Evolutionary conservation across 1,139 yeast genomes (phyloP).

Genomic region (Candida sanyaensis): DNA sequence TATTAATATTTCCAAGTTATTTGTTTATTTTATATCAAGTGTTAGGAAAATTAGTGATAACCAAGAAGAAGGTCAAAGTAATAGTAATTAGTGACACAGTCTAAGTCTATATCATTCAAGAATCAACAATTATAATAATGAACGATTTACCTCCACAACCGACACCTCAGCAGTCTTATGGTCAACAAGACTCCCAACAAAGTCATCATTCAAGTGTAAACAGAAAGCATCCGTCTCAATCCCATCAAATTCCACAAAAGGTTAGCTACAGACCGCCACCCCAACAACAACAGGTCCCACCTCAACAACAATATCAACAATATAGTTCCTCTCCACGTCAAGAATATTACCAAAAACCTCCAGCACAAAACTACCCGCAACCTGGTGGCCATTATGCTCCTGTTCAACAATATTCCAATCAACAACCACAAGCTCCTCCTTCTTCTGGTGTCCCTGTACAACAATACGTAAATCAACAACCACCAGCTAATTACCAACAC

Average conservation of each 20-base stretch:
- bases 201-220: slow-evolving; percentile 11
- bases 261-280: slow-evolving; percentile 11
- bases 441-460: slow-evolving; percentile 8
- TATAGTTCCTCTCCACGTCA: slow-evolving; percentile 2
- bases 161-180: slow-evolving; percentile 49
- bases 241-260: slow-evolving; percentile 11
- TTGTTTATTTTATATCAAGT: neutral
- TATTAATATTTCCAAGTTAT: neutral
- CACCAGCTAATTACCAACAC: slow-evolving; percentile 18
- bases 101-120: neutral
- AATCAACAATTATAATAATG: slow-evolving; percentile 14
- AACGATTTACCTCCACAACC: slow-evolving; percentile 50
- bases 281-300: no score
- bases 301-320: slow-evolving; percentile 5
- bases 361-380: slow-evolving; percentile 16
- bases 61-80: neutral
- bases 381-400: slow-evolving; percentile 11
- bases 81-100: neutral
- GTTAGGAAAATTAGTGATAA: neutral
- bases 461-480: slow-evolving; percentile 15
- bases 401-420: neutral
- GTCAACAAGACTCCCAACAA: slow-evolving; percentile 9
- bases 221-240: slow-evolving; percentile 16
- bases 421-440: slow-evolving; percentile 13
- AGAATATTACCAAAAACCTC: slow-evolving; percentile 6